A percentile compares a stretch with the other conserved stretches of the same genome.
phyloP scores from a whole-genome alignment of 495 filamentous ascomycete genomes.

The Aspergillus heteromorphus region DNA sequence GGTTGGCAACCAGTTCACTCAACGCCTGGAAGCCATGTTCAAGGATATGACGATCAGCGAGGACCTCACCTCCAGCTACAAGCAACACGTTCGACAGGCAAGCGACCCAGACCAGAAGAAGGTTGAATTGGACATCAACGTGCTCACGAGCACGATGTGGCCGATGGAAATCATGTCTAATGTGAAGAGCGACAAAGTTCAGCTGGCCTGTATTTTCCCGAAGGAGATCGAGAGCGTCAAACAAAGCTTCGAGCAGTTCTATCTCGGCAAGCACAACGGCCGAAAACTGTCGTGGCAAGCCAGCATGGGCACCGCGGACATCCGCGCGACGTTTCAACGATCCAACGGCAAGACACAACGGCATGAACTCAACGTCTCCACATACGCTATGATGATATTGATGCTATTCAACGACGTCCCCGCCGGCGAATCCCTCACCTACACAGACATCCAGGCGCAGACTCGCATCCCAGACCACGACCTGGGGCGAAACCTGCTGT shows the following conservation, averaged over 20 bases:
- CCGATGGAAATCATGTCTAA: constrained; percentile 77
- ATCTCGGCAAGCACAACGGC: constrained; percentile 80
- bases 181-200: constrained; percentile 47
- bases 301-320: constrained; percentile 78
- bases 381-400: constrained; percentile 86
- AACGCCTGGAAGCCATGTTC: constrained; percentile 95
- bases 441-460: constrained; percentile 75
- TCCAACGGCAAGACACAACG: constrained; percentile 66
- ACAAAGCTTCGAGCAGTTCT: constrained; percentile 85
- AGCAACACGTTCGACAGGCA: constrained; percentile 56
- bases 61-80: constrained; percentile 74
- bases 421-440: constrained; percentile 60
- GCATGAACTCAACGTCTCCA: constrained; percentile 88
- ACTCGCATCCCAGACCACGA: constrained; percentile 81
- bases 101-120: constrained; percentile 62
- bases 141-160: constrained; percentile 93
- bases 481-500: constrained; percentile 75
- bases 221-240: constrained; percentile 68
- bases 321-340: constrained; percentile 73
- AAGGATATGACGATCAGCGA: constrained; percentile 91
- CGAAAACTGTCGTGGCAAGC: constrained; percentile 81
- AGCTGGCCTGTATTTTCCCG: constrained; percentile 62
- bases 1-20: constrained; percentile 88
- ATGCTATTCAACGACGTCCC: constrained; percentile 80
- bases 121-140: constrained; percentile 73